phyloP scores from a whole-genome alignment of 768 basidiomycete genomes.

The Auriscalpium microsporum region DNA sequence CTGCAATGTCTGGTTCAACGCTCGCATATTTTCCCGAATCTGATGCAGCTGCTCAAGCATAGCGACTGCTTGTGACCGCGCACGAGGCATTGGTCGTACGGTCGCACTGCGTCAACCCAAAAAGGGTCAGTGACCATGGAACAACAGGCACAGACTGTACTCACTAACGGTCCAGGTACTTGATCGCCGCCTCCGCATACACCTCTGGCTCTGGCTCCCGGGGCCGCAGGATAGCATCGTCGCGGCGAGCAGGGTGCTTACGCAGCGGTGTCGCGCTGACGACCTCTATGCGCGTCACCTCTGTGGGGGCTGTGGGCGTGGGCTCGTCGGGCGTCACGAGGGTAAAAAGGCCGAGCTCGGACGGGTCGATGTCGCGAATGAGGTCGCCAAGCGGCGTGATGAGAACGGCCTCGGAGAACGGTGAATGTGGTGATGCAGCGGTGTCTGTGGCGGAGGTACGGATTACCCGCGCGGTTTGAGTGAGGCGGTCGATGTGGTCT shows the following conservation, averaged over 20 bases:
- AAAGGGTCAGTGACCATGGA: neutral
- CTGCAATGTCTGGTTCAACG: slow-evolving; percentile 28
- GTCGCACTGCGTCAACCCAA: slow-evolving; percentile 14
- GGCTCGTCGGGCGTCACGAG: slow-evolving; percentile 31
- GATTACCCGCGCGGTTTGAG: slow-evolving; percentile 44
- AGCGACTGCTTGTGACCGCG: slow-evolving; percentile 30
- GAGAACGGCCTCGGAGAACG: slow-evolving; percentile 63
- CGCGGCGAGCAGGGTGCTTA: slow-evolving; percentile 32
- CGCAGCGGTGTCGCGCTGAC: slow-evolving; percentile 64
- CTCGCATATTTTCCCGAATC: slow-evolving; percentile 28
- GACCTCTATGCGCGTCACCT: slow-evolving; percentile 59
- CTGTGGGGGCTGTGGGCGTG: slow-evolving; percentile 19
- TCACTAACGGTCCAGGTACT: slow-evolving; percentile 72
- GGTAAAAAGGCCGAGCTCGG: slow-evolving; percentile 72
- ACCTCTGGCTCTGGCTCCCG: slow-evolving; percentile 61
- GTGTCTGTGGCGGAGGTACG: slow-evolving; percentile 32
- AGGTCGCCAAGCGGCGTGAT: slow-evolving; percentile 58
- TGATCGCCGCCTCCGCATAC: slow-evolving; percentile 67
- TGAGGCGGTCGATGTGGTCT: slow-evolving; percentile 63
- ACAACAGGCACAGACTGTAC: slow-evolving; percentile 20
- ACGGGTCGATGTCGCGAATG: slow-evolving; percentile 70
- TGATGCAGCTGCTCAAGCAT: slow-evolving; percentile 33
- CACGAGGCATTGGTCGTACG: slow-evolving; percentile 42
- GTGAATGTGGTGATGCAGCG: slow-evolving; percentile 15
- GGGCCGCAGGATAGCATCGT: slow-evolving; percentile 21